phyloP scores from a whole-genome alignment of 2,329 filamentous ascomycete genomes.

The Metarhizium album region DNA sequence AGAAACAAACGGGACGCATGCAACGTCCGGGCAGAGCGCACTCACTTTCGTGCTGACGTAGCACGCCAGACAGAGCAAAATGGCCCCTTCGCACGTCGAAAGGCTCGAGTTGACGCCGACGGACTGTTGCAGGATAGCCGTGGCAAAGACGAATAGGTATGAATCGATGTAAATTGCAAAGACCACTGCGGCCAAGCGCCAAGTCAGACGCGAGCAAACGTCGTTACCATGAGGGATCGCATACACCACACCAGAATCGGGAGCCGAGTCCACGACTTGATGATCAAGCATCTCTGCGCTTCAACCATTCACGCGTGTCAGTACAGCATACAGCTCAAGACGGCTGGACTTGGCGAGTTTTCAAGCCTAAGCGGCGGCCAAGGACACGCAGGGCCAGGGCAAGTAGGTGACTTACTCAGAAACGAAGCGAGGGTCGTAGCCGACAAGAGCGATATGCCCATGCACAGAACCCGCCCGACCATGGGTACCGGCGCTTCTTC shows the following conservation, averaged over 20 bases:
- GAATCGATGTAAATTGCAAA: constrained; percentile 50
- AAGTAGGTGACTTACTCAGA: constrained; percentile 19
- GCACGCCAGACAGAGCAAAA: constrained; percentile 48
- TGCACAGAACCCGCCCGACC: constrained; percentile 1
- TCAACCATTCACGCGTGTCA: constrained; percentile 10
- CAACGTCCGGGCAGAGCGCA: neutral
- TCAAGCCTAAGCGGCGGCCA: no score
- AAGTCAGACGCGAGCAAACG: neutral
- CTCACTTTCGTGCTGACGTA: constrained; percentile 53
- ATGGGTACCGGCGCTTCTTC: neutral
- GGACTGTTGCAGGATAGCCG: constrained; percentile 44
- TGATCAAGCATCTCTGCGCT: constrained; percentile 24
- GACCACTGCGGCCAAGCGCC: constrained; percentile 35
- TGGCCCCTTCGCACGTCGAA: constrained; percentile 43
- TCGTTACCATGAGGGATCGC: constrained; percentile 9
- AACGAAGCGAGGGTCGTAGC: constrained; percentile 26
- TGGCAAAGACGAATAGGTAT: constrained; percentile 47
- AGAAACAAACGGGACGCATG: neutral
- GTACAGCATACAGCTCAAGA: no score
- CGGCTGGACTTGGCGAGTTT: no score
- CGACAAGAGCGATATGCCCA: constrained; percentile 18
- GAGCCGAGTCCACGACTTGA: constrained; percentile 29
- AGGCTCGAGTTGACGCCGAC: constrained; percentile 42
- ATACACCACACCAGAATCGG: constrained; percentile 33
- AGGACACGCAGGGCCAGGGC: neutral